Conservation (phyloP, 2,329 filamentous ascomycete genomes). For the Pseudogymnoascus sp. region DNA sequence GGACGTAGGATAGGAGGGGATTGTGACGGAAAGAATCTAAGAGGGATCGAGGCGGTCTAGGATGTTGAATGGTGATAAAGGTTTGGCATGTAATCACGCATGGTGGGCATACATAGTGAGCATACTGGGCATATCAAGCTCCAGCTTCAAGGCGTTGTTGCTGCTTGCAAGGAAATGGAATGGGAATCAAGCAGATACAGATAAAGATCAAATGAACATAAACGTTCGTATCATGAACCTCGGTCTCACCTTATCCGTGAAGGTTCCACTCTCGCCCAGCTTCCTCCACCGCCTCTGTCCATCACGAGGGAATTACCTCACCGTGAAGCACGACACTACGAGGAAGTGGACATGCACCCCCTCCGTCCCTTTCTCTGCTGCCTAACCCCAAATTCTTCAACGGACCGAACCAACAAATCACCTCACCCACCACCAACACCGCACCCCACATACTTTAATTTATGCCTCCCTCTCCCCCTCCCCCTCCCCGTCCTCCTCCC, state of each 20-base stretch:
- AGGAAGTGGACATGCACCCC: neutral
- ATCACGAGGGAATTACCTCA: neutral
- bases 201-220: neutral
- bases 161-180: neutral
- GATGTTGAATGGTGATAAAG: neutral
- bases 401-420: neutral
- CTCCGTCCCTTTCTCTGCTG: neutral
- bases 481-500: no score
- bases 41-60: neutral
- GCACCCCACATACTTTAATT: constrained; percentile 3
- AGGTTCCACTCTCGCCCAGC: neutral
- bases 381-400: neutral
- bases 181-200: neutral
- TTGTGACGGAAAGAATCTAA: neutral
- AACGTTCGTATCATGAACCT: neutral
- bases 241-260: neutral
- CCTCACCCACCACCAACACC: neutral
- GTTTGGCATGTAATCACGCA: neutral
- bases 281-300: neutral
- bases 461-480: neutral
- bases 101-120: constrained; percentile 4
- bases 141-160: constrained; percentile 2
- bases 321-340: neutral
- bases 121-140: constrained; percentile 1
- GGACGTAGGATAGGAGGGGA: neutral